A percentile compares a stretch with the other conserved stretches of the same genome.
Conservation (phyloP, 257 asterid species). For the Nicotiana tabacum region DNA sequence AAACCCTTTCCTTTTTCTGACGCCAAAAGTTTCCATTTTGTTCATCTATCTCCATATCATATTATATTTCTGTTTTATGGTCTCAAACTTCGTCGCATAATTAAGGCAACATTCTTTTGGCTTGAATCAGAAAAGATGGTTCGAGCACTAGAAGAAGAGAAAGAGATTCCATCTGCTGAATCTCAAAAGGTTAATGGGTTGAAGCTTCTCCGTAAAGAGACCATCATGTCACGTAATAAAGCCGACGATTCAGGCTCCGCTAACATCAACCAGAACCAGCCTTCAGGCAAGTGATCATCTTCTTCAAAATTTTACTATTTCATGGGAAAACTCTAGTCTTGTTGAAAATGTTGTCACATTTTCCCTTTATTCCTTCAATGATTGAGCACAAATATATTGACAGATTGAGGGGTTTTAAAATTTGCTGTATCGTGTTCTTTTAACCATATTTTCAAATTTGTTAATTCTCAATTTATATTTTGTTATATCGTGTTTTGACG, state of each 20-base stretch:
- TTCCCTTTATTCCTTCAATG: not conserved
- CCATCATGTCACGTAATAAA: constrained; percentile 16
- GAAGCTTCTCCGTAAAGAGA: constrained; percentile 3
- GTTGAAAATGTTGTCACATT: not conserved
- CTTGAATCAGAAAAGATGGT: constrained; percentile 30
- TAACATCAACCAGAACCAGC: constrained; percentile 11
- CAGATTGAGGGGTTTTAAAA: no score
- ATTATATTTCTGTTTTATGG: not conserved
- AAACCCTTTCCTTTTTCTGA: not conserved
- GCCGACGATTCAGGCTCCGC: constrained; percentile 13
- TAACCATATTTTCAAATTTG: no score
- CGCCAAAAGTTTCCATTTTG: not conserved
- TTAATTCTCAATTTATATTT: no score
- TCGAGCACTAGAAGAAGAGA: constrained; percentile 43
- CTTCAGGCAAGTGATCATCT: constrained; percentile 26
- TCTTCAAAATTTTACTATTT: no score
- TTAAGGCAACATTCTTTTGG: not conserved
- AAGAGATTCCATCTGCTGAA: constrained; percentile 17
- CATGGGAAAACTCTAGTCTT: not conserved
- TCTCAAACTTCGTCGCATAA: not conserved
- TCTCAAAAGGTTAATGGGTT: not conserved
- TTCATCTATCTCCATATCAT: not conserved
- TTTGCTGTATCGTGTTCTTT: no score
- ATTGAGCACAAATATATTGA: not conserved
- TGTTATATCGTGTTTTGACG: not conserved